phyloP scores from a whole-genome alignment of 75 land plant genomes.

The Pseudotsuga menziesii region DNA sequence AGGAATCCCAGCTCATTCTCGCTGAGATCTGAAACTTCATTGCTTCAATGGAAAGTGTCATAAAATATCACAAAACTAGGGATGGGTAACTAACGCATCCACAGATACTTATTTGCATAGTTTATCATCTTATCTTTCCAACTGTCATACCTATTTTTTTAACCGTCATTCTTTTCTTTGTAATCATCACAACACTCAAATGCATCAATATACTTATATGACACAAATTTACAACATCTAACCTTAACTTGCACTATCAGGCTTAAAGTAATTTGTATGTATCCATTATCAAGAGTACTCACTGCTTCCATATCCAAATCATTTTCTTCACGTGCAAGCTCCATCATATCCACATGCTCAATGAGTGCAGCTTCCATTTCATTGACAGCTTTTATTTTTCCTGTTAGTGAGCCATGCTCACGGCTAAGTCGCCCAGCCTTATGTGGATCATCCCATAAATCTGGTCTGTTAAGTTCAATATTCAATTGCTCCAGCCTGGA shows the following conservation, averaged over 20 bases:
- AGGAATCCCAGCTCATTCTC: too few species aligned
- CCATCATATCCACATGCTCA: conserved; percentile 85
- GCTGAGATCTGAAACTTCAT: too few species aligned
- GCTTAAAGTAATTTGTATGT: background rate
- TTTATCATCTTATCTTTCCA: background rate
- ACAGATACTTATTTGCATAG: background rate
- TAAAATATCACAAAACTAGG: background rate
- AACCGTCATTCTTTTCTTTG: background rate
- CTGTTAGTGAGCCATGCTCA: conserved; percentile 77
- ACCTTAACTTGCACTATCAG: background rate
- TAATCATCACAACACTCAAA: background rate
- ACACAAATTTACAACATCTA: background rate
- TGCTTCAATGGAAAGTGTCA: too few species aligned
- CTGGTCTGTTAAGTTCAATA: conserved; percentile 50
- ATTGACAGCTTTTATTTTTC: conserved; percentile 73
- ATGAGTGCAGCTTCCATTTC: conserved; percentile 64
- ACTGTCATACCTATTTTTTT: background rate
- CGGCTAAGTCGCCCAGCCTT: conserved; percentile 78
- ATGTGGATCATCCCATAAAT: conserved; percentile 84
- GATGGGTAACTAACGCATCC: background rate
- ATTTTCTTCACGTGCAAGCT: conserved; percentile 91
- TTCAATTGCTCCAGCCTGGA: conserved; percentile 49
- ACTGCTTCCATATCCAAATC: conserved; percentile 81
- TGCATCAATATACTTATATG: background rate
- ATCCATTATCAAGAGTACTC: conserved; percentile 20